Evolutionary conservation across 805 yeast genomes (phyloP), one percentile per base, ranked within the genome.

Genomic region (Starmera dryadoides): DNA sequence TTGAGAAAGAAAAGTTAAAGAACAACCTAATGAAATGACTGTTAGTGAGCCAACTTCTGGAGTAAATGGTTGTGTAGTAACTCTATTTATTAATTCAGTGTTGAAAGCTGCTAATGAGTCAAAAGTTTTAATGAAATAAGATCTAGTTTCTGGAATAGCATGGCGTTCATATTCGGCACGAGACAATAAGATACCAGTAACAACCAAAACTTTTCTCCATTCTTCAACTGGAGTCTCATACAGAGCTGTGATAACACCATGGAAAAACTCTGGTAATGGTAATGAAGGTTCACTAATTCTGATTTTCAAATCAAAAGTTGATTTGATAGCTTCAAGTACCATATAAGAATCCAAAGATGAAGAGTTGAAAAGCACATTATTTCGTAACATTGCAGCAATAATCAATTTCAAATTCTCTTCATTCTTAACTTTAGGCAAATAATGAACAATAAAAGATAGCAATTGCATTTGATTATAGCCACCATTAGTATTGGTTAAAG

Each of bases 301-400:
- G 28, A 71, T 49, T 45, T 72, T 72, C 41, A 60, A 65, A 37
- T 71, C 76, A 12, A 66, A 49, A 12, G 67, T 56, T 14, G 71
- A 55, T 50, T 70, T 71, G 42, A 69, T 61, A 6, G 68, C 76
- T 45, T 72, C 77, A n/a, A 71, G 57, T 4, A 71, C 63, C 28
- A 60, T 42, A 45, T 69, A 70, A 26, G 58, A 54, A 6, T 56
- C 60, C 21, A 48, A 31, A 15, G 25, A 31, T 12, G 45, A 33
- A 12, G 4, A 6, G n/a, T 35, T 35, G 25, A 35, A 35, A 58
- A 1, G 52, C 8, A 8, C 9, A 2, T n/a, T 25, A 14, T 58
- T 64, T 40, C 60, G 59, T 39, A 71, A 52, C 37, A 71, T 60
- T 30, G 69, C 63, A 19, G 66, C 53, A n/a, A 65, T 41, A 5